These are phyloP conservation scores for Cytospora mali DNA, from an alignment of 2,329 filamentous ascomycete species.

Conservation along the genomic window DNA sequence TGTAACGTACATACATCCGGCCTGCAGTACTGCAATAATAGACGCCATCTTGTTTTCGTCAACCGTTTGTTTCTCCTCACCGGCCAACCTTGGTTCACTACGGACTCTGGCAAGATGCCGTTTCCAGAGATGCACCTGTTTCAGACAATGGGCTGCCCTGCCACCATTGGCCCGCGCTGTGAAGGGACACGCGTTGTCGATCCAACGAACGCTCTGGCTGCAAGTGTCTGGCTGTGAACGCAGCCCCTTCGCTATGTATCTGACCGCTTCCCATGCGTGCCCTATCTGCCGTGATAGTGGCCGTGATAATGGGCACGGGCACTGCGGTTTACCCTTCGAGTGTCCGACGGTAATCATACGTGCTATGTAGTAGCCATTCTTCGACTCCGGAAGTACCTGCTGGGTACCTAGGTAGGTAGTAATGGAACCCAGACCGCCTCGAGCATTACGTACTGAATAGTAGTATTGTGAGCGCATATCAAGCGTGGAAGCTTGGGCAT, in stretches of 20 bases:
- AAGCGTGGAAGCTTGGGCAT: no score
- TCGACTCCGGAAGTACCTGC: background rate
- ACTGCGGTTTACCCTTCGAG: no score
- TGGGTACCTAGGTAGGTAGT: no score
- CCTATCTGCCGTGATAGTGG: background rate
- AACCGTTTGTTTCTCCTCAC: background rate
- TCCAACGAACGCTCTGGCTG: conserved; percentile 6
- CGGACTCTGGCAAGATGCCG: conserved; percentile 1
- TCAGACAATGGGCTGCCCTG: conserved; percentile 8
- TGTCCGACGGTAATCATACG: no score
- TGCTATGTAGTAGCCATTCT: background rate
- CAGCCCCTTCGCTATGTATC: background rate
- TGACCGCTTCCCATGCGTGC: background rate
- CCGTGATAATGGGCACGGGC: background rate
- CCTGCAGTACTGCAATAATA: background rate
- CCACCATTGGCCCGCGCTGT: conserved; percentile 5
- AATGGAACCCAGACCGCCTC: background rate
- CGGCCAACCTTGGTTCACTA: background rate
- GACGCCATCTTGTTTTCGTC: background rate
- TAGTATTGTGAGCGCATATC: background rate
- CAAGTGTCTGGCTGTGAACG: background rate
- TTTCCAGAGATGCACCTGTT: conserved; percentile 9
- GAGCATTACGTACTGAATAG: background rate
- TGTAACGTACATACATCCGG: background rate
- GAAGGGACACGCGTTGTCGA: conserved; percentile 14